Percentiles rank a stretch among this genome's conserved stretches.
Evolutionary conservation across 108 stramenopile species (phyloP).

Genomic region (Nannochloropsis gaditana): DNA sequence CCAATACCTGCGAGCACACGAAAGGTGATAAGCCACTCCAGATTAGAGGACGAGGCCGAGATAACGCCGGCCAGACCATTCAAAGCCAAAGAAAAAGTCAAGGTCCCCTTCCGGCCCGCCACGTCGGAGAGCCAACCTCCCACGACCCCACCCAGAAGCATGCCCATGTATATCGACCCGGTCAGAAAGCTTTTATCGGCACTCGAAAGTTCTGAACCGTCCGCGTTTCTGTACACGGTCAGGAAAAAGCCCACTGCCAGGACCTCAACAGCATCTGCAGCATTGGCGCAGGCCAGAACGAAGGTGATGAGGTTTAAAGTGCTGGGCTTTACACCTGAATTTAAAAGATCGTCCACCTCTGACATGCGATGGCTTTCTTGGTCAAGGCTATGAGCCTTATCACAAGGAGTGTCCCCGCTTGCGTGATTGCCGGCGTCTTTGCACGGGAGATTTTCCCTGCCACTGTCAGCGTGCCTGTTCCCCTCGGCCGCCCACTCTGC

Average conservation of each 20-base stretch:
- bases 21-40: constrained; percentile 44
- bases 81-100: constrained; percentile 45
- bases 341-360: constrained; percentile 20
- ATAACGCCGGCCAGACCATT: constrained; percentile 43
- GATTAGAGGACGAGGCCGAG: constrained; percentile 46
- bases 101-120: constrained; percentile 43
- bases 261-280: constrained; percentile 60
- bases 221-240: constrained; percentile 36
- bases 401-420: too few species aligned
- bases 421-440: too few species aligned
- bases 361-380: background rate
- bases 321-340: background rate
- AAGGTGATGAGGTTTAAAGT: background rate
- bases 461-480: too few species aligned
- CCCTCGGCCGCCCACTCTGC: too few species aligned
- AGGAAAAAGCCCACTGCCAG: constrained; percentile 58
- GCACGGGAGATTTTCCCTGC: too few species aligned
- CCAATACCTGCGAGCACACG: constrained; percentile 54
- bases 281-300: constrained; percentile 55
- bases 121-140: constrained; percentile 42
- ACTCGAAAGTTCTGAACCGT: constrained; percentile 39
- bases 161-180: constrained; percentile 56
- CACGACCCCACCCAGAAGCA: constrained; percentile 56
- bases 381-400: too few species aligned
- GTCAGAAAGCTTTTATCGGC: constrained; percentile 51